Evolutionary conservation across 306 rosid genomes (phyloP), one percentile per base, ranked within the genome.

Genomic region (Pyrus communis): DNA sequence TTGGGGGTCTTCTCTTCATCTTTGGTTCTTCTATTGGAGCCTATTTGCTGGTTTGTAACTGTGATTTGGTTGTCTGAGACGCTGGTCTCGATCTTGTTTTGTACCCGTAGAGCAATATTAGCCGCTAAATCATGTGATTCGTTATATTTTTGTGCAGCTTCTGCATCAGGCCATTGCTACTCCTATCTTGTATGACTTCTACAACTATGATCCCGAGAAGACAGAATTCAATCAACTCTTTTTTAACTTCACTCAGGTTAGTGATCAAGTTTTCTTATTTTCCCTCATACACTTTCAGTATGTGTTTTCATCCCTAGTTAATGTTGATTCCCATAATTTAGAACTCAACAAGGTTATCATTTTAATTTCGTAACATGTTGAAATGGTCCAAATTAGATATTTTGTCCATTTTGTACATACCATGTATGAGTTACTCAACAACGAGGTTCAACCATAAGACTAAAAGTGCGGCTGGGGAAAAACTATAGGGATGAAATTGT

Each of bases 151-250:
- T 58, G 38, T 31, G 75, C 82, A 90, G 95, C 86, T 90, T 85
- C 79, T 90, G 81, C 89, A 90, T 68, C 92, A 87, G 79, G 82
- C 85, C 13, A 68, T 90, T 59, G 76, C 81, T 17, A 79, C 84
- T 35, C 91, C 95, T 4, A 79, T 88, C 61, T 86, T 87, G 83
- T 88, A 85, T 45, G 95, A 90, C 69, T 90, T 90, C 82, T 90
- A 90, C 77, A 87, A 90, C 86, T 87, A 86, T 7, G 95, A 90
- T 21, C 82, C 79, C 1, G 92, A 87, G 79, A 81, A 80, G 63
- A 84, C 78, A 30, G 95, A 87, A 75, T 90, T 86, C 25, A 79
- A 80, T 78, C 83, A 87, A 58, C 92, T 86, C 21, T 90, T 90
- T n/a, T 62, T 85, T 57, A 82, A 81, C 83, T 90, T 90, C 72